Conservation (phyloP, 768 basidiomycete species). For the Mycena epipterygia region DNA sequence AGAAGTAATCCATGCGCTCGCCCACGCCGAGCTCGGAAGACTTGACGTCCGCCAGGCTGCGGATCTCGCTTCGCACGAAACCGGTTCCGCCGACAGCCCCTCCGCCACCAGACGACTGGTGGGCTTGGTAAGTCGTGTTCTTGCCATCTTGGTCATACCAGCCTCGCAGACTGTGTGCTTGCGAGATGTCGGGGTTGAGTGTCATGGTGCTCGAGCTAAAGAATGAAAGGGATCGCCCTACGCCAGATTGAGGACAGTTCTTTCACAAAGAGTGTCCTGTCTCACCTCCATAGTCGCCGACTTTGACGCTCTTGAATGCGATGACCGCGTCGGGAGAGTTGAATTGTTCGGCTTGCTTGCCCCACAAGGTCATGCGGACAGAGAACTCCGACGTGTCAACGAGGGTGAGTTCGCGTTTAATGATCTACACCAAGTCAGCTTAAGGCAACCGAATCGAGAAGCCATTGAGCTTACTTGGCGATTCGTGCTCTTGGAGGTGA, state of each 20-base stretch:
- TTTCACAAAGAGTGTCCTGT: neutral
- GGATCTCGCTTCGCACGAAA: slow-evolving; percentile 82
- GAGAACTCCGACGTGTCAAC: slow-evolving; percentile 87
- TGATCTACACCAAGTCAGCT: slow-evolving; percentile 62
- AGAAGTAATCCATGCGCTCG: slow-evolving; percentile 87
- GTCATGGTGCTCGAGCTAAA: slow-evolving; percentile 83
- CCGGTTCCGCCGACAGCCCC: slow-evolving; percentile 51
- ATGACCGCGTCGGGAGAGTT: slow-evolving; percentile 74
- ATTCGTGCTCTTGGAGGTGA: slow-evolving; percentile 81
- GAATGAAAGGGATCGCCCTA: slow-evolving; percentile 90
- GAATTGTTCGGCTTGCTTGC: slow-evolving; percentile 92
- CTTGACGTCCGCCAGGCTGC: slow-evolving; percentile 83
- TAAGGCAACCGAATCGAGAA: slow-evolving; percentile 16
- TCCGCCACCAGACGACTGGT: slow-evolving; percentile 59
- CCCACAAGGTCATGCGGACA: slow-evolving; percentile 94
- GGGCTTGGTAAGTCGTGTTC: slow-evolving; percentile 76
- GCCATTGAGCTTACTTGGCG: slow-evolving; percentile 63
- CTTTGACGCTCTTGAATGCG: slow-evolving; percentile 94
- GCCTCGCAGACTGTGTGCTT: slow-evolving; percentile 87
- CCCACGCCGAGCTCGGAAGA: slow-evolving; percentile 79
- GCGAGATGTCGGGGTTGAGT: slow-evolving; percentile 93
- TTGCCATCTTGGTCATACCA: slow-evolving; percentile 90
- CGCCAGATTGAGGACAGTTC: slow-evolving; percentile 16
- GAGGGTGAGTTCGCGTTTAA: slow-evolving; percentile 90
- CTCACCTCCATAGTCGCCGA: slow-evolving; percentile 91